These are phyloP conservation scores for Crithidia bombi DNA, from an alignment of 208 protist genomes.

Conservation along the genomic window DNA sequence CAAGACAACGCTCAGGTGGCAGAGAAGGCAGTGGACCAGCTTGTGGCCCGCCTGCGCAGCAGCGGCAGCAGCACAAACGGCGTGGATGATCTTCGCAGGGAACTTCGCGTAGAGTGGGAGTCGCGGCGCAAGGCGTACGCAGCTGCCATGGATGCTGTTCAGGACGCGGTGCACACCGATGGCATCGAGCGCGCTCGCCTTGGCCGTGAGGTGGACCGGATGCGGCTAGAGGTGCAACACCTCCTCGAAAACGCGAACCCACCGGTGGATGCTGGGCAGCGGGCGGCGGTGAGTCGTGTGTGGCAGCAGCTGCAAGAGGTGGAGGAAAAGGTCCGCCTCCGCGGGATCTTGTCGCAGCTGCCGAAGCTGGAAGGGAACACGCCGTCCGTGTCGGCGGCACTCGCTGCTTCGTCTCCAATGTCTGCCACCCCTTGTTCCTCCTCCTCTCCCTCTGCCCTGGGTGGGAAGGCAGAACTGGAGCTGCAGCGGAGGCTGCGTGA, in stretches of 20 bases:
- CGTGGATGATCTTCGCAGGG: neutral
- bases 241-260: conserved; percentile 35
- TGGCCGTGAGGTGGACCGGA: conserved; percentile 51
- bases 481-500: conserved; percentile 6
- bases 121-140: conserved; percentile 26
- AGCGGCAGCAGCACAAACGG: neutral
- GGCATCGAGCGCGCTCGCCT: conserved; percentile 19
- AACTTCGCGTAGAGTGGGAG: conserved; percentile 19
- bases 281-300: conserved; percentile 43
- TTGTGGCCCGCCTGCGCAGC: conserved; percentile 17
- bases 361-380: conserved; percentile 9
- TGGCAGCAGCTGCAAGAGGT: conserved; percentile 59
- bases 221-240: conserved; percentile 61
- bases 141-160: conserved; percentile 15
- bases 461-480: neutral
- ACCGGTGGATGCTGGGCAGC: conserved; percentile 19
- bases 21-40: conserved; percentile 42
- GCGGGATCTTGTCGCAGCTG: conserved; percentile 25
- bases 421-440: neutral
- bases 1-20: conserved; percentile 39
- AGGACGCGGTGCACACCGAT: conserved; percentile 25
- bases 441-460: neutral
- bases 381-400: neutral
- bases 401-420: neutral
- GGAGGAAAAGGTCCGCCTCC: conserved; percentile 43